These are phyloP conservation scores for Haematococcus lacustris DNA, from an alignment of 139 green algal genomes.

Conservation along the genomic window DNA sequence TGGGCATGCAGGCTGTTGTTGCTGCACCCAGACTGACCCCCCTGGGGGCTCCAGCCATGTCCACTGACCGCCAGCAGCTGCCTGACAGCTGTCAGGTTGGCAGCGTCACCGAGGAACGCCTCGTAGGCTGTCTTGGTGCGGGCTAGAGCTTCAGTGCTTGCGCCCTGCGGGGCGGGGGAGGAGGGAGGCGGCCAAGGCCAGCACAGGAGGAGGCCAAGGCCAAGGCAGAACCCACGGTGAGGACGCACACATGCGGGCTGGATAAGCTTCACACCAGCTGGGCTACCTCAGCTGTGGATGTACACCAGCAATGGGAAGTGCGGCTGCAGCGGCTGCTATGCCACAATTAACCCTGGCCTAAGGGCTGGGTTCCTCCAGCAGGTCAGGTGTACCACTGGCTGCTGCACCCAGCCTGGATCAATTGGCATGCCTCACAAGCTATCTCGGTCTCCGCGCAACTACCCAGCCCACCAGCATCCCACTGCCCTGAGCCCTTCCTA, in stretches of 20 bases:
- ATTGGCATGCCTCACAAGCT: too few species aligned
- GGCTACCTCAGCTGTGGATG: not conserved
- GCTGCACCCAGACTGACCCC: too few species aligned
- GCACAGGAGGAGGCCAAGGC: not conserved
- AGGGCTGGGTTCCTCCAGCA: too few species aligned
- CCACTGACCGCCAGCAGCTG: slow-evolving; percentile 8
- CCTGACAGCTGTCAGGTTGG: not conserved
- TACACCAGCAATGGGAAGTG: not conserved
- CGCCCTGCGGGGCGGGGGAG: slow-evolving; percentile 15
- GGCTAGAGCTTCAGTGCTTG: slow-evolving; percentile 43
- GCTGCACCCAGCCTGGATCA: too few species aligned
- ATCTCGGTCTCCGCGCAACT: too few species aligned
- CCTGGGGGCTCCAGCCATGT: too few species aligned
- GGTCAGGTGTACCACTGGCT: too few species aligned
- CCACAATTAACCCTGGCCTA: not conserved
- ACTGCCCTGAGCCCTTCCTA: not conserved
- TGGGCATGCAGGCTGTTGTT: too few species aligned
- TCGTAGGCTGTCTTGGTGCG: slow-evolving; percentile 66
- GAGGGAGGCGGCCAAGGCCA: too few species aligned
- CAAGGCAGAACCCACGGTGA: not conserved
- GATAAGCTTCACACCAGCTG: not conserved
- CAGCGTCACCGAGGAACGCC: slow-evolving; percentile 34
- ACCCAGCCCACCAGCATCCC: not conserved
- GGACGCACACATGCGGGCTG: not conserved
- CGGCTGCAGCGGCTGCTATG: not conserved